Evolutionary conservation across 306 rosid genomes (phyloP), one percentile per base, ranked within the genome.

Genomic region (Vigna reflexopilosa): DNA sequence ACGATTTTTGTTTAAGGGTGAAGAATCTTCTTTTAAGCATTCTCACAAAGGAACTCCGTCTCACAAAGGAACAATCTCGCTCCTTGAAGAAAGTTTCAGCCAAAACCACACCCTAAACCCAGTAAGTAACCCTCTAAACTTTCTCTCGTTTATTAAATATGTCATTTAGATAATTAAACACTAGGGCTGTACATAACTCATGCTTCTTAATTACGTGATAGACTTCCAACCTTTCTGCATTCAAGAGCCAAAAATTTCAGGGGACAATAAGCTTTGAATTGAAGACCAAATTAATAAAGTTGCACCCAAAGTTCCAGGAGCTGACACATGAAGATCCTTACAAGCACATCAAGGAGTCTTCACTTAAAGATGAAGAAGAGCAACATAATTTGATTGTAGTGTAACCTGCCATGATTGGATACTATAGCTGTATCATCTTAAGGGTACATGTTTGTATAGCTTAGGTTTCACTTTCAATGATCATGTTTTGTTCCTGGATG

Each of bases 61-160:
- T 94, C 61, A 88, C 96, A 0, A 92, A 90, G 80, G 92, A 94
- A 81, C 98, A 94, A 50, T 92, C 96, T 11, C 94, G 88, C 97
- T 92, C 20, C 98, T 94, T 40, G 97, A 94, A 86, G 96, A 92
- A 49, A 94, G 90, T 75, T 94, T 94, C 73, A 83, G 84, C 54
- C 89, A 84, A 73, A 90, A 90, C 79, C 97, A 88, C 69, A 92
- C 97, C 48, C 81, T 94, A 72, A 92, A 90, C 83, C 94, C 96
- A 3, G 98, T 94, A 87, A 44, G 3, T 22, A 22, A 22, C 24
- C 24, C 24, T 22, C 24, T 1, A 22, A 22, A 22, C 24, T 22
- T 22, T 22, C 24, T 61, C 61, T 65, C 55, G 36, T 34, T 34
- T 8, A 40, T 40, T 66, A 19, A 66, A 40, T 28, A 38, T 28